These are phyloP conservation scores for Chrysanthemum makinoi DNA, from an alignment of 129 eudicot species.

Conservation along the genomic window DNA sequence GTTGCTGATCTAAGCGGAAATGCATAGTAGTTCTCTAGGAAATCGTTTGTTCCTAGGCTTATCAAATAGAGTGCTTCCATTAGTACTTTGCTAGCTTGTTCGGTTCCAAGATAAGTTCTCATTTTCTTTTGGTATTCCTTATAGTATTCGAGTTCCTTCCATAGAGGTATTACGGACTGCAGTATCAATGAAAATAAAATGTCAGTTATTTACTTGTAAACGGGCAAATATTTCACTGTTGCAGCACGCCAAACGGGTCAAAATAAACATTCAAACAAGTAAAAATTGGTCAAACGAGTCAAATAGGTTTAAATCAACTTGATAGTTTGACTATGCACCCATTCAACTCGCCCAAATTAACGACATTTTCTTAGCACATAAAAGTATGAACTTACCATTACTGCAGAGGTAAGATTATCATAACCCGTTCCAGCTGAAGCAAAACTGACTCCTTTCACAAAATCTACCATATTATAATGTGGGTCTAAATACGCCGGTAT, in stretches of 20 bases:
- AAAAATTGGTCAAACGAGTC: background rate
- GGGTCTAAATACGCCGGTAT: constrained; percentile 85
- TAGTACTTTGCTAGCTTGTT: constrained; percentile 39
- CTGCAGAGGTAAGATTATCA: constrained; percentile 71
- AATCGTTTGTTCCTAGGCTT: constrained; percentile 89
- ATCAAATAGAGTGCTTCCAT: constrained; percentile 71
- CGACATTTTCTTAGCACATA: background rate
- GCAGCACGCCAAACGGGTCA: background rate
- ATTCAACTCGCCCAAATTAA: background rate
- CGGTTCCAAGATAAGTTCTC: constrained; percentile 48
- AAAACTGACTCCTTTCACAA: constrained; percentile 83
- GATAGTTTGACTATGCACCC: background rate
- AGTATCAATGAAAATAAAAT: constrained; percentile 2
- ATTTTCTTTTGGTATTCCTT: constrained; percentile 63
- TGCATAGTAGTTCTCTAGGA: constrained; percentile 71
- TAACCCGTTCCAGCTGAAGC: constrained; percentile 95
- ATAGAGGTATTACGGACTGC: constrained; percentile 88
- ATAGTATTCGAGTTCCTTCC: constrained; percentile 71
- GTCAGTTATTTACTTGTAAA: background rate
- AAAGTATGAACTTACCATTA: constrained; percentile 52
- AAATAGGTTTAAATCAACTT: too few relatives aligned
- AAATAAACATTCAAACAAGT: background rate
- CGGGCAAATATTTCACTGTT: background rate
- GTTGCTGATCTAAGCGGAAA: constrained; percentile 46
- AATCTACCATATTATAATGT: constrained; percentile 49